Evolutionary conservation across 2,329 filamentous ascomycete genomes (phyloP).

Genomic region (Apiospora aurea): DNA sequence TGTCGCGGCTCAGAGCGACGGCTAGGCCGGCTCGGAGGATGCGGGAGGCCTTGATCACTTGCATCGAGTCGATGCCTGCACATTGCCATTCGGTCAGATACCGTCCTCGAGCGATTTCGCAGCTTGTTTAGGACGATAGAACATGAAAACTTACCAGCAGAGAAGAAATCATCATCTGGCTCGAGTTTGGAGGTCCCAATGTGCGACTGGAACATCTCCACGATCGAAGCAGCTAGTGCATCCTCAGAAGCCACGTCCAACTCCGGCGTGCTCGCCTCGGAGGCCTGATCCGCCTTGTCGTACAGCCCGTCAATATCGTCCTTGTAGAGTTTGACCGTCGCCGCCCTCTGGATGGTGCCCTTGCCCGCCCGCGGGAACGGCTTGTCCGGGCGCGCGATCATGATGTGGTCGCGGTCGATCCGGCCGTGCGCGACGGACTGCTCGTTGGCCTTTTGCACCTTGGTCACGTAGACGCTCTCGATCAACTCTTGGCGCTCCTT

Average conservation of each 20-base stretch:
- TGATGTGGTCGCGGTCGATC: slow-evolving; percentile 49
- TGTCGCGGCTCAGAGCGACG: slow-evolving; percentile 38
- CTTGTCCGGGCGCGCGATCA: slow-evolving; percentile 47
- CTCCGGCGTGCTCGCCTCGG: slow-evolving; percentile 32
- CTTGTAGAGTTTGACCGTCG: slow-evolving; percentile 49
- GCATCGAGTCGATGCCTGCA: slow-evolving; percentile 46
- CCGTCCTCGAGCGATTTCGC: no score
- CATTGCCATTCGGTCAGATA: background rate
- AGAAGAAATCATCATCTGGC: slow-evolving; percentile 48
- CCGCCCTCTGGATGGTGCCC: slow-evolving; percentile 52
- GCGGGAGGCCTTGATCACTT: slow-evolving; percentile 47
- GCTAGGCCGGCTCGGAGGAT: slow-evolving; percentile 47
- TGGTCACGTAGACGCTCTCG: slow-evolving; percentile 50
- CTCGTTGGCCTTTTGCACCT: slow-evolving; percentile 51
- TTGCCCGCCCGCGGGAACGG: slow-evolving; percentile 55
- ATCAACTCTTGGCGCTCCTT: slow-evolving; percentile 44
- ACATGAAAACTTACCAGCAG: slow-evolving; percentile 30
- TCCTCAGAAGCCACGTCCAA: slow-evolving; percentile 42
- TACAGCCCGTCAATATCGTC: slow-evolving; percentile 53
- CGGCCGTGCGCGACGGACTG: slow-evolving; percentile 54
- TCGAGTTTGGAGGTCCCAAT: slow-evolving; percentile 39
- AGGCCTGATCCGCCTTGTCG: slow-evolving; percentile 31
- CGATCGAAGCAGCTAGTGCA: slow-evolving; percentile 40
- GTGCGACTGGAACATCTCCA: slow-evolving; percentile 39
- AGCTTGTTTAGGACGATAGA: no score